phyloP scores from a whole-genome alignment of 2,329 filamentous ascomycete species.

The Verticillium klebahnii region DNA sequence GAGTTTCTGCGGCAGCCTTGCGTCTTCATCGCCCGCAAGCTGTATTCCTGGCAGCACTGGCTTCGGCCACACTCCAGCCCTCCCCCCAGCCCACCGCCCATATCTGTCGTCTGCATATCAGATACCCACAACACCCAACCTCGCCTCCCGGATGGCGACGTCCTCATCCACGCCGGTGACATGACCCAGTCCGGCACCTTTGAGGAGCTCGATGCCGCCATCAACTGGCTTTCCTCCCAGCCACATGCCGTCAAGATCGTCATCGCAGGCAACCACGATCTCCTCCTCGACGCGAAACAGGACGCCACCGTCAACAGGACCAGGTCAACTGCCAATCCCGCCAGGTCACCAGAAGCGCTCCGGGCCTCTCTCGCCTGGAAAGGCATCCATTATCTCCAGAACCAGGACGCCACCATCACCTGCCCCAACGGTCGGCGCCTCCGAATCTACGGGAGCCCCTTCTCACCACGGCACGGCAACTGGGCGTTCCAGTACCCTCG shows the following conservation, averaged over 20 bases:
- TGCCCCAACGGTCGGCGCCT: conserved; percentile 28
- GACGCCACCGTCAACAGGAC: conserved; percentile 4
- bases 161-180: conserved; percentile 44
- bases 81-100: conserved; percentile 52
- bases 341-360: conserved; percentile 43
- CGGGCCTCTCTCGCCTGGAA: conserved; percentile 27
- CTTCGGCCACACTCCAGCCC: conserved; percentile 23
- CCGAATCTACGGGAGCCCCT: conserved; percentile 29
- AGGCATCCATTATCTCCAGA: conserved; percentile 19
- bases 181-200: conserved; percentile 39
- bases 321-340: conserved; percentile 18
- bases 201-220: conserved; percentile 29
- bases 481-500: conserved; percentile 39
- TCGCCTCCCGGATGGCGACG: conserved; percentile 32
- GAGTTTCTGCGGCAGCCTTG: not conserved
- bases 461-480: conserved; percentile 25
- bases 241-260: conserved; percentile 38
- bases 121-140: conserved; percentile 37
- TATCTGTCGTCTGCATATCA: conserved; percentile 33
- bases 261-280: conserved; percentile 42
- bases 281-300: conserved; percentile 20
- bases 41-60: not conserved
- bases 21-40: not conserved
- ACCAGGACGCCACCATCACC: conserved; percentile 11
- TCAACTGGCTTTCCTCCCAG: conserved; percentile 36